These are phyloP conservation scores for Talaromyces albobiverticillius DNA, from an alignment of 2,329 filamentous ascomycete genomes.

Conservation along the genomic window DNA sequence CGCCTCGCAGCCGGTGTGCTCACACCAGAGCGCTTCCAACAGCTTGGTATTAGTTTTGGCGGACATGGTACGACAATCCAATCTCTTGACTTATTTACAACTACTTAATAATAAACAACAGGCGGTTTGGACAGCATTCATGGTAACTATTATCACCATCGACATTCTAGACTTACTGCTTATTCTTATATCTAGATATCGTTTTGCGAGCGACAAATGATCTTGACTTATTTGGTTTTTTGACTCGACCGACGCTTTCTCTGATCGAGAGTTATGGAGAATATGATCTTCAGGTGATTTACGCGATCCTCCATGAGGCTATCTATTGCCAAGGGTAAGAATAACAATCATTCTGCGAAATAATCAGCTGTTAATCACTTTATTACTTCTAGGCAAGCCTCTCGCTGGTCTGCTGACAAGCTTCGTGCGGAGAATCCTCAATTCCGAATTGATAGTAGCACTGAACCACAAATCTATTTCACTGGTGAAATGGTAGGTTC, in stretches of 20 bases:
- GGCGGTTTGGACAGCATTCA: slow-evolving; percentile 73
- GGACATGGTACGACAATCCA: slow-evolving; percentile 56
- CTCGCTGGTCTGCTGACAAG: slow-evolving; percentile 70
- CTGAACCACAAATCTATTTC: slow-evolving; percentile 64
- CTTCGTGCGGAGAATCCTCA: slow-evolving; percentile 31
- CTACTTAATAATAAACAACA: slow-evolving; percentile 18
- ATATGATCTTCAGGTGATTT: slow-evolving; percentile 77
- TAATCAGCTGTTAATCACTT: not conserved
- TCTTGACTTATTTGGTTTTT: slow-evolving; percentile 69
- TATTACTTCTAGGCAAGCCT: slow-evolving; percentile 43
- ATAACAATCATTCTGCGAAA: not conserved
- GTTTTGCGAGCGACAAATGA: slow-evolving; percentile 70
- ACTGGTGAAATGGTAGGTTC: slow-evolving; percentile 75
- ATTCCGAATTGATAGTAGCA: slow-evolving; percentile 44
- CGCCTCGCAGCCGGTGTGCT: slow-evolving; percentile 68
- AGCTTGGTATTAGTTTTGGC: slow-evolving; percentile 75
- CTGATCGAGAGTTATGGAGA: slow-evolving; percentile 64
- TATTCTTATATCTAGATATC: slow-evolving; percentile 45
- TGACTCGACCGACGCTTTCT: slow-evolving; percentile 69
- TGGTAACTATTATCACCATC: slow-evolving; percentile 31
- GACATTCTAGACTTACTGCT: not conserved
- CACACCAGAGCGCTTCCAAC: slow-evolving; percentile 71
- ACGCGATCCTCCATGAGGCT: slow-evolving; percentile 81
- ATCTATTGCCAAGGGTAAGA: slow-evolving; percentile 72
- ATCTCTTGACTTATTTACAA: not conserved